Percentiles rank a stretch among this genome's conserved stretches.
phyloP scores from a whole-genome alignment of 2,329 filamentous ascomycete species.

The Cordyceps cicadae region DNA sequence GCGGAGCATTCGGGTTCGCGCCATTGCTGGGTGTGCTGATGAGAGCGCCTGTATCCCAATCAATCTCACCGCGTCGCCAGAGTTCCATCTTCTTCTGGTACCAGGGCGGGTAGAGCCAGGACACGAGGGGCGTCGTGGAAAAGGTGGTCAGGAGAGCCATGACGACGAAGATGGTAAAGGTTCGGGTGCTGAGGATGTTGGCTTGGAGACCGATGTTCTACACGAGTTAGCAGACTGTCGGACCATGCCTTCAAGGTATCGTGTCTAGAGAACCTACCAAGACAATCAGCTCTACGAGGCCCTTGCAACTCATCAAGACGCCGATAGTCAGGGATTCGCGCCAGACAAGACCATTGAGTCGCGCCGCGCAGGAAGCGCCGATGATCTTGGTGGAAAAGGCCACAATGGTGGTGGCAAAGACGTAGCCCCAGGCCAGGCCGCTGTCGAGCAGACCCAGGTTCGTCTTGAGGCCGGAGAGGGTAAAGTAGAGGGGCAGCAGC shows the following conservation, averaged over 20 bases:
- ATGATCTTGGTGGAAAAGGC: conserved; percentile 81
- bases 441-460: conserved; percentile 75
- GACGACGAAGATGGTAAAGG: conserved; percentile 90
- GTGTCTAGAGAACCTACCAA: conserved; percentile 47
- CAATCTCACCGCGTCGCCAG: conserved; percentile 74
- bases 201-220: conserved; percentile 72
- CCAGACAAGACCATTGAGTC: conserved; percentile 72
- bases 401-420: conserved; percentile 70
- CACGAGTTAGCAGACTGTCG: neutral
- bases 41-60: conserved; percentile 56
- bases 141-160: conserved; percentile 89
- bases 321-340: conserved; percentile 84
- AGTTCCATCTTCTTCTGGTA: conserved; percentile 45
- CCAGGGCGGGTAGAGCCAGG: conserved; percentile 62
- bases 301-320: conserved; percentile 92
- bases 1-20: neutral
- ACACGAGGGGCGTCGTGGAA: conserved; percentile 68
- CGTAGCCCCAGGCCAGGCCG: conserved; percentile 83
- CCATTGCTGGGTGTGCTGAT: conserved; percentile 22
- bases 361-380: conserved; percentile 72
- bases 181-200: conserved; percentile 67
- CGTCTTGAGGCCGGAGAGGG: conserved; percentile 81
- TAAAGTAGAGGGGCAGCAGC: conserved; percentile 88
- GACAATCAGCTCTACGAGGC: conserved; percentile 91
- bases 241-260: neutral